These are phyloP conservation scores for Aspergillus pseudotamarii DNA, from an alignment of 2,329 filamentous ascomycete species.

Conservation along the genomic window DNA sequence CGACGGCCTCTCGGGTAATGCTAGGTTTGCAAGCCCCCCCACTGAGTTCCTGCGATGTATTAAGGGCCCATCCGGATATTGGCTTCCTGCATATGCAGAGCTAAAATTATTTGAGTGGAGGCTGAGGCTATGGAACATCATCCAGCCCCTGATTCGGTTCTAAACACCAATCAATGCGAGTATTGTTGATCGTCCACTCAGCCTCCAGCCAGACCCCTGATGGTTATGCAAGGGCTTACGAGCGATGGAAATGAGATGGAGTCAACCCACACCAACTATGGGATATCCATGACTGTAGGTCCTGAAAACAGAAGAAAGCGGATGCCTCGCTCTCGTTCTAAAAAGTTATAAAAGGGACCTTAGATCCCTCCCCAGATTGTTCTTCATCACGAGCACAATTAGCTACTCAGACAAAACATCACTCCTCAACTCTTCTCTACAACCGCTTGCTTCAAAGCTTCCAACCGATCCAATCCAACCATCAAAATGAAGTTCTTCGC, in stretches of 20 bases:
- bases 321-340: too few relatives aligned
- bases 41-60: not conserved
- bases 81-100: not conserved
- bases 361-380: slow-evolving; percentile 2
- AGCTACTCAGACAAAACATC: slow-evolving; percentile 4
- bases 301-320: not conserved
- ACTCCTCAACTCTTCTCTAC: slow-evolving; percentile 3
- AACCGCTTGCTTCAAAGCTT: not conserved
- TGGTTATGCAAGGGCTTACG: not conserved
- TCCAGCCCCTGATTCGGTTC: not conserved
- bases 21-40: not conserved
- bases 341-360: slow-evolving; percentile 25
- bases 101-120: not conserved
- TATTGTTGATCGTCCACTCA: not conserved
- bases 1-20: not conserved
- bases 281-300: not conserved
- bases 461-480: slow-evolving; percentile 5
- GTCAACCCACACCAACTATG: not conserved
- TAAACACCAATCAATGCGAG: too few relatives aligned
- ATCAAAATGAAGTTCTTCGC: slow-evolving; percentile 34
- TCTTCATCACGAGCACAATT: slow-evolving; percentile 12
- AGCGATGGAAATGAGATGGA: not conserved
- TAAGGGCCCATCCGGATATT: not conserved
- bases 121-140: not conserved
- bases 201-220: not conserved